Base-by-base conservation (phyloP, 2,329 filamentous ascomycete genomes). In the Arthrobotrys sphaeroides region DNA sequence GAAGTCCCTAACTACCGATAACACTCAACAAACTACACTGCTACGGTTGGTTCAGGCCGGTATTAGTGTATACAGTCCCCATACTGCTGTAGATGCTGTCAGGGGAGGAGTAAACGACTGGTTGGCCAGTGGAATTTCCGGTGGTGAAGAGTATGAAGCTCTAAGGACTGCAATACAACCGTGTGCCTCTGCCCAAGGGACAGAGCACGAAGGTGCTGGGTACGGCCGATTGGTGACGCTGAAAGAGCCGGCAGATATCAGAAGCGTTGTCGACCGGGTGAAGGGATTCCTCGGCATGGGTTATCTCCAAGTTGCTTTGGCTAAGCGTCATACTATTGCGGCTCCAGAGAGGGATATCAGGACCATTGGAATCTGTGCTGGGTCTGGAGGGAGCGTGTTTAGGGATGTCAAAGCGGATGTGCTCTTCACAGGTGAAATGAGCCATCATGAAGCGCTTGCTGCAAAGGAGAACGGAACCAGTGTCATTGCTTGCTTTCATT, bases 11-110 rank as follows among this genome's bases (percentile, higher is more conserved):
- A 96, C 92, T 33, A 87, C 93, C 53, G 87, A 87, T 77, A 91
- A 99, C 81, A 88, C 92, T 7, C 95, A 98, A 82, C 95, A 99
- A 82, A 87, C 90, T 45, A 92, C 92, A 5, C 88, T 99, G 31
- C 86, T 99, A 2, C 88, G 90, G 47, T 87, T 99, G 10, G 91
- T 90, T 51, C 91, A 92, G 77, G 89, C 91, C 82, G 94, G 94
- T 36, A 93, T 99, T 80, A 96, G 93, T 78, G 93, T 99, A 68
- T 99, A 98, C 85, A 93, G 91, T 78, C 95, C 95, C 0, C 95
- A 99, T 83, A 99, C 95, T 0, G 94, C 95, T 12, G 89, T 98
- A 45, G 95, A 99, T 83, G 93, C 93, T 40, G 92, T 92, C 0
- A 88, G 89, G 0, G 88, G 90, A 16, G 95, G 95, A 2, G 88